Percentiles rank a stretch among this genome's conserved stretches.
Conservation (phyloP, 352 stramenopile genomes). For the Pythium aphanidermatum region DNA sequence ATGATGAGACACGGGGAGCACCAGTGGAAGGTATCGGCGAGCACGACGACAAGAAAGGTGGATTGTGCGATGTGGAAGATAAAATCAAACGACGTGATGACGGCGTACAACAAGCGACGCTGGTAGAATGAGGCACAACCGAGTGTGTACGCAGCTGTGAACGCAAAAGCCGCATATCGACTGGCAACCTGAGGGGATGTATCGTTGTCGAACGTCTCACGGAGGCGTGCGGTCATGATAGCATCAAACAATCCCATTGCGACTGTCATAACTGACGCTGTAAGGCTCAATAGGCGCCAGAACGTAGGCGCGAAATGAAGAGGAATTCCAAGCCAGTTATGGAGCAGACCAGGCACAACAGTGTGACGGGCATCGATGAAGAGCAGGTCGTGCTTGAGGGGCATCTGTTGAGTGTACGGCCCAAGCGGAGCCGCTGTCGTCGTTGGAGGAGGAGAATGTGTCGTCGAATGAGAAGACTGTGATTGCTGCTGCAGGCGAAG, state of each 20-base stretch:
- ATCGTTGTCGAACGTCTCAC: too few species aligned
- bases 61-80: slow-evolving; percentile 13
- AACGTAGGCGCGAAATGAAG: slow-evolving; percentile 2
- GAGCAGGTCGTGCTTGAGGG: not conserved
- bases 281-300: not conserved
- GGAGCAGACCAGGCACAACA: not conserved
- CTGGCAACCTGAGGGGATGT: too few species aligned
- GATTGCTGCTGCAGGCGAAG: not conserved
- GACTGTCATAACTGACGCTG: slow-evolving; percentile 1
- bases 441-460: too few species aligned
- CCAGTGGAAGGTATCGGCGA: slow-evolving; percentile 17
- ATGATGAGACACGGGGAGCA: slow-evolving; percentile 4
- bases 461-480: not conserved
- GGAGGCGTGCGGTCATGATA: not conserved
- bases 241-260: not conserved
- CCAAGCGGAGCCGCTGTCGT: too few species aligned
- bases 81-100: slow-evolving; percentile 18
- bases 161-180: not conserved
- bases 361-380: slow-evolving; percentile 4
- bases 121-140: slow-evolving; percentile 5
- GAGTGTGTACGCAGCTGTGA: not conserved
- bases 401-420: slow-evolving; percentile 13
- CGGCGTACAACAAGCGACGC: not conserved
- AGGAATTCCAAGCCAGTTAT: too few species aligned
- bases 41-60: slow-evolving; percentile 15